These are phyloP conservation scores for Nicotiana obtusifolia DNA, from an alignment of 257 asterid genomes.

Conservation along the genomic window DNA sequence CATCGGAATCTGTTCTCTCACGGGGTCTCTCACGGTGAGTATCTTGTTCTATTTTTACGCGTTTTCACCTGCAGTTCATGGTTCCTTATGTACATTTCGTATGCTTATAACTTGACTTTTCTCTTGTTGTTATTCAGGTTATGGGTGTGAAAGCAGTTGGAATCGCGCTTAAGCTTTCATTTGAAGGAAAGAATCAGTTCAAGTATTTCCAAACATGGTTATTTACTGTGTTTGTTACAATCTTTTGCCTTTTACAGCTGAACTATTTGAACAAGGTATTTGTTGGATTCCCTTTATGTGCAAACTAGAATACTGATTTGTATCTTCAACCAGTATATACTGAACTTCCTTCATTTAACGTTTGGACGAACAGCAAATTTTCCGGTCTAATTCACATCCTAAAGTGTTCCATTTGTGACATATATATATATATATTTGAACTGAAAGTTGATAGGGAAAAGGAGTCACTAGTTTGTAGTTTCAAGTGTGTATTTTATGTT, in stretches of 20 bases:
- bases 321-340: neutral
- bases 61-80: neutral
- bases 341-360: neutral
- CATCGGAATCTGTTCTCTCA: constrained; percentile 81
- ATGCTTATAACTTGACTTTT: neutral
- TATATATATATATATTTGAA: neutral
- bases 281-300: neutral
- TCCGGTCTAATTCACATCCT: neutral
- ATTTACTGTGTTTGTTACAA: constrained; percentile 42
- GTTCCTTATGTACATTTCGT: neutral
- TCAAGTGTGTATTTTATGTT: neutral
- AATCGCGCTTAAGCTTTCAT: constrained; percentile 52
- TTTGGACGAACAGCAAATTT: neutral
- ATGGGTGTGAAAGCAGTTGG: constrained; percentile 76
- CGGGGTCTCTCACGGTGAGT: constrained; percentile 82
- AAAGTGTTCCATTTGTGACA: neutral
- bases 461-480: neutral
- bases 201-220: constrained; percentile 59
- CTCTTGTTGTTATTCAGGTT: constrained; percentile 35
- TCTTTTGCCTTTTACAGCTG: constrained; percentile 51
- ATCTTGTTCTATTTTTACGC: neutral
- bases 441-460: neutral
- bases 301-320: too few species aligned
- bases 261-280: constrained; percentile 65
- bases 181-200: constrained; percentile 59